Evolutionary conservation across 306 rosid species (phyloP).

Genomic region (Macrotyloma uniflorum): DNA sequence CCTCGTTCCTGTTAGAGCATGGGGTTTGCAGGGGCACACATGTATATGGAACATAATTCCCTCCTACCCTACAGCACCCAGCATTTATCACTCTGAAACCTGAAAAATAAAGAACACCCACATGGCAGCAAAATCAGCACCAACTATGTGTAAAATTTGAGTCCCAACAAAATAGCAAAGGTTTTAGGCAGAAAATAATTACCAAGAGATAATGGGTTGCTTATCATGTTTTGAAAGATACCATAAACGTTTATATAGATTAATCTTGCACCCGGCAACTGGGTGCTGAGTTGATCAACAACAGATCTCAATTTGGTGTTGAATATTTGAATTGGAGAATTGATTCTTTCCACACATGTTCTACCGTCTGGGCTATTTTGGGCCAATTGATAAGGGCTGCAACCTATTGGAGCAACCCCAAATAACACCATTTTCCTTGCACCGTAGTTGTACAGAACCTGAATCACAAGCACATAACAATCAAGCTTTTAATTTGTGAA

Average conservation of each 20-base stretch:
- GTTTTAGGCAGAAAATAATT: background rate
- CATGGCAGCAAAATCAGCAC: background rate
- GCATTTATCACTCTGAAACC: slow-evolving; percentile 65
- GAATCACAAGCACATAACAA: slow-evolving; percentile 19
- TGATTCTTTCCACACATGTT: slow-evolving; percentile 73
- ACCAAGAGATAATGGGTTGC: slow-evolving; percentile 74
- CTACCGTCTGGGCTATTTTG: slow-evolving; percentile 75
- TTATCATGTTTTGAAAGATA: slow-evolving; percentile 65
- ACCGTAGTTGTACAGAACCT: slow-evolving; percentile 75
- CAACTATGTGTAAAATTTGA: background rate
- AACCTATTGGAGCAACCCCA: slow-evolving; percentile 87
- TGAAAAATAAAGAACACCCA: slow-evolving; percentile 24
- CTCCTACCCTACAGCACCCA: slow-evolving; percentile 90
- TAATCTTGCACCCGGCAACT: slow-evolving; percentile 57
- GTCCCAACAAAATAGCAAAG: background rate
- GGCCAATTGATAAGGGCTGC: slow-evolving; percentile 81
- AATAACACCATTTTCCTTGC: slow-evolving; percentile 83
- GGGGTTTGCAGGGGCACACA: slow-evolving; percentile 76
- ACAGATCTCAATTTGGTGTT: slow-evolving; percentile 64
- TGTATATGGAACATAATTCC: slow-evolving; percentile 82
- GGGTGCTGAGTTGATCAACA: slow-evolving; percentile 63
- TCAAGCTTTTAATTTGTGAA: background rate
- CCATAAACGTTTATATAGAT: slow-evolving; percentile 74
- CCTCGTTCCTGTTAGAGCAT: slow-evolving; percentile 66
- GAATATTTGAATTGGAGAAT: slow-evolving; percentile 77